These are phyloP conservation scores for Aureobasidium vineae DNA, from an alignment of 2,329 filamentous ascomycete genomes.

Conservation along the genomic window DNA sequence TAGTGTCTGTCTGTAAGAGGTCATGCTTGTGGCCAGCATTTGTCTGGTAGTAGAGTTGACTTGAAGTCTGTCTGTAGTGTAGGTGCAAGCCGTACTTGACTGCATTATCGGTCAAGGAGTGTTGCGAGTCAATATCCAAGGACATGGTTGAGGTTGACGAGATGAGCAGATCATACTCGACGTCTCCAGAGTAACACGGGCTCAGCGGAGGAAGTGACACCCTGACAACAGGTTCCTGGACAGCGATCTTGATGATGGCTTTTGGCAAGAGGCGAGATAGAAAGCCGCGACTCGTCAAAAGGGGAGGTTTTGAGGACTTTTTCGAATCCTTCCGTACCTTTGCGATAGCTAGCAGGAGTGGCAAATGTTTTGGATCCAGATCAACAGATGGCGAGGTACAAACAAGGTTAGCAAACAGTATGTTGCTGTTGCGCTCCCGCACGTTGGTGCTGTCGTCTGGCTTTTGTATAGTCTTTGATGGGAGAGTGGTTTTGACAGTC, in stretches of 20 bases:
- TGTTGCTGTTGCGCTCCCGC: conserved; percentile 86
- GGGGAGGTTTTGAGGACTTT: background rate
- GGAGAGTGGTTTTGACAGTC: conserved; percentile 87
- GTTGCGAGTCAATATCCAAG: conserved; percentile 91
- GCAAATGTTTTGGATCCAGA: conserved; percentile 86
- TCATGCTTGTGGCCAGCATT: conserved; percentile 79
- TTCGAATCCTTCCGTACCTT: conserved; percentile 46
- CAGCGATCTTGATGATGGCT: conserved; percentile 89
- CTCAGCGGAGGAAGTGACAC: conserved; percentile 82
- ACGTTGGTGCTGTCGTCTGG: conserved; percentile 62
- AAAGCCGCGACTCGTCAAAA: conserved; percentile 46
- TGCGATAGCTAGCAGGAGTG: conserved; percentile 74
- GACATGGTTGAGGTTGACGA: conserved; percentile 93
- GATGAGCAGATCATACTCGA: conserved; percentile 93
- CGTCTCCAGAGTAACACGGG: conserved; percentile 54
- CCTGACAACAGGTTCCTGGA: conserved; percentile 92
- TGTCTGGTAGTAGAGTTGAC: conserved; percentile 93
- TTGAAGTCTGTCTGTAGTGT: conserved; percentile 77
- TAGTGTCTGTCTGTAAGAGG: conserved; percentile 78
- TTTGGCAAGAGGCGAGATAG: conserved; percentile 92
- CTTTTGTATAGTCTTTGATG: conserved; percentile 87
- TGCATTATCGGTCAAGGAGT: conserved; percentile 72
- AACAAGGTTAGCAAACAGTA: conserved; percentile 93
- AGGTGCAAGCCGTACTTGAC: conserved; percentile 84
- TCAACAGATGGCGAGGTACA: conserved; percentile 95